Evolutionary conservation across 768 basidiomycete genomes (phyloP), one percentile per base, ranked within the genome.

Genomic region (Suillus weaverae): DNA sequence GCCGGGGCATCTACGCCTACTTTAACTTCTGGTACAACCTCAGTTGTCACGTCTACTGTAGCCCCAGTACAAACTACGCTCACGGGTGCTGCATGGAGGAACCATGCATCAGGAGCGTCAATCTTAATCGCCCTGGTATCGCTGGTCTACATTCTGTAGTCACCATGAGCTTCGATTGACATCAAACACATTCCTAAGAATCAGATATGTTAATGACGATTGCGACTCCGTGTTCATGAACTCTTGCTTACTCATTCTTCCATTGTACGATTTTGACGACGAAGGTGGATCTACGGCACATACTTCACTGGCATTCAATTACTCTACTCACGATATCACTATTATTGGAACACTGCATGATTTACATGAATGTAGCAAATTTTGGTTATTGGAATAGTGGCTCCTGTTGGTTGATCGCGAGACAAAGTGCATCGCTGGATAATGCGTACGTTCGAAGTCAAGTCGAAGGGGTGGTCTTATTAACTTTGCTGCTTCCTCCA

Each of bases 21-120:
- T 59, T 36, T 20, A 30, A 26, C 44, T 9, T 46, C 65, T 7
- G 3, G 33, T n/a, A 43, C 67, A 2, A 62, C 66, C 13, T 50
- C 67, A 32, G 60, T 59, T 30, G 62, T 70, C 26, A 63, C 64
- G 3, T 66, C 68, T 1, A 7, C 35, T 22, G 38, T 65, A 10
- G 56, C 70, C 14, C 39, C 74, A 36, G 36, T 69, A 13, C 64
- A 67, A 43, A 69, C 73, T 5, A 71, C 55, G 10, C 36, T 38
- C 36, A 59, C 57, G 2, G 57, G 35, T 8, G 67, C 73, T 13
- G 76, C 76, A 44, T 70, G 71, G 76, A 56, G 53, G 62, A 74
- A 70, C 20, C 69, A 67, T 38, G 54, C 35, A 6, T 65, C 76
- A 18, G 46, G 66, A 32, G 62, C 62, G 8, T 70, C 64, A 36